Percentiles rank a stretch among this genome's conserved stretches.
Evolutionary conservation across 2,329 filamentous ascomycete genomes (phyloP).

Genomic region (Fusarium sulawesiense): DNA sequence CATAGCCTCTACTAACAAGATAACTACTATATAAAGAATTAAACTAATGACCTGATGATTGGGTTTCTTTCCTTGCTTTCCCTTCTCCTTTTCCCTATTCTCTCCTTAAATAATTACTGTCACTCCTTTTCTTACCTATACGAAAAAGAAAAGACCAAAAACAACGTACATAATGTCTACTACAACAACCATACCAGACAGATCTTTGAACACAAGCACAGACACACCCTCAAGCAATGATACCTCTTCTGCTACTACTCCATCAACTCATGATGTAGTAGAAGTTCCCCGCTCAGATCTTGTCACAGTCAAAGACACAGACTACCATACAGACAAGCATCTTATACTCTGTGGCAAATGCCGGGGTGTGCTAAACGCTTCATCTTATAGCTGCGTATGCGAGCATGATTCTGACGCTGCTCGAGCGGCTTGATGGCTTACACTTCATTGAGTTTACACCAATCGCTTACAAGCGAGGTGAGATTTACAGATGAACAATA

Average conservation of each 20-base stretch:
- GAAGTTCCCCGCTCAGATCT: constrained; percentile 25
- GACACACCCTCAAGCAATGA: background rate
- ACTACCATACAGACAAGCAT: constrained; percentile 18
- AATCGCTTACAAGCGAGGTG: background rate
- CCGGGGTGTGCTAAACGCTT: constrained; percentile 15
- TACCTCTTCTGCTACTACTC: background rate
- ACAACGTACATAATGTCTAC: constrained; percentile 6
- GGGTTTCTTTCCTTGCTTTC: background rate
- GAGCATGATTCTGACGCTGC: constrained; percentile 22
- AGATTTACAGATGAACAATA: too few relatives aligned
- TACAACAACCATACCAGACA: background rate
- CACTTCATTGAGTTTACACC: background rate
- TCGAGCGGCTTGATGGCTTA: constrained; percentile 16
- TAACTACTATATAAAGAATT: constrained; percentile 11
- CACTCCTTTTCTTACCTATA: background rate
- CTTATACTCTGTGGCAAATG: constrained; percentile 29
- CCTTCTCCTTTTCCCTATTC: background rate
- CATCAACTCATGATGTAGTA: constrained; percentile 19
- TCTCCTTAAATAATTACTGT: background rate
- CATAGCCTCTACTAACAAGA: background rate
- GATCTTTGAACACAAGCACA: background rate
- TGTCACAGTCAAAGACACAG: constrained; percentile 7
- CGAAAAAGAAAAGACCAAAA: background rate
- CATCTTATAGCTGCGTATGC: constrained; percentile 22
- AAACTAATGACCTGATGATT: background rate